Evolutionary conservation across 768 basidiomycete genomes (phyloP), one percentile per base, ranked within the genome.

Genomic region (Boletus pseudopeckii): DNA sequence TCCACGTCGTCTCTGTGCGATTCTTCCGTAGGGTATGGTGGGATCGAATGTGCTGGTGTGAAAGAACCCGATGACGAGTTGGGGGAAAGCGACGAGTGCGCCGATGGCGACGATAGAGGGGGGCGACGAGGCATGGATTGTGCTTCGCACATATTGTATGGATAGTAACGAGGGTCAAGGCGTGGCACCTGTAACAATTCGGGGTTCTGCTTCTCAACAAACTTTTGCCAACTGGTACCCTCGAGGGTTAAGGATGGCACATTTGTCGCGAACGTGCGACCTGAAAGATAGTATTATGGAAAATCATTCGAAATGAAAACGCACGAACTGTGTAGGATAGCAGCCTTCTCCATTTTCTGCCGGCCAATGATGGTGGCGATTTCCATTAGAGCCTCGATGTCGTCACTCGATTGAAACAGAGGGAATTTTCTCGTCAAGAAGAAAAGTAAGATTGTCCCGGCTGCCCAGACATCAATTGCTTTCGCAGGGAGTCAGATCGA

Each of bases 381-480:
- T 72, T 99, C 97, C 86, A 98, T 90, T 18, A 98, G 75, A 7
- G 95, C 97, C 69, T 99, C 96, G 34, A 86, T 81, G 66, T 99
- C 97, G 63, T 98, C 93, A 62, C 82, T 89, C 18, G 94, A 92
- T 61, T 92, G 89, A 73, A 98, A 94, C 28, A 98, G 72, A 2
- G 97, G 97, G 65, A 98, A 99, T 61, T 96, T 97, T 41, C 84
- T 81, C 0, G 86, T 87, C 34, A 99, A 77, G 74, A 98, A 95
- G 73, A 95, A 95, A 7, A 98, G 78, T 0, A 99, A 72, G 49
- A 98, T 97, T 64, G 87, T 85, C 0, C 97, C 97, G 7, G 84
- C 91, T 0, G 95, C 88, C 97, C 97, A 99, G 43, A 98, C 82
- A 62, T 99, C 97, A 65, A 98, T 88, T 2, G 96, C 97, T 99